Evolutionary conservation across 2,329 filamentous ascomycete species (phyloP), one percentile per base, ranked within the genome.

Genomic region (Botrytis paeoniae): DNA sequence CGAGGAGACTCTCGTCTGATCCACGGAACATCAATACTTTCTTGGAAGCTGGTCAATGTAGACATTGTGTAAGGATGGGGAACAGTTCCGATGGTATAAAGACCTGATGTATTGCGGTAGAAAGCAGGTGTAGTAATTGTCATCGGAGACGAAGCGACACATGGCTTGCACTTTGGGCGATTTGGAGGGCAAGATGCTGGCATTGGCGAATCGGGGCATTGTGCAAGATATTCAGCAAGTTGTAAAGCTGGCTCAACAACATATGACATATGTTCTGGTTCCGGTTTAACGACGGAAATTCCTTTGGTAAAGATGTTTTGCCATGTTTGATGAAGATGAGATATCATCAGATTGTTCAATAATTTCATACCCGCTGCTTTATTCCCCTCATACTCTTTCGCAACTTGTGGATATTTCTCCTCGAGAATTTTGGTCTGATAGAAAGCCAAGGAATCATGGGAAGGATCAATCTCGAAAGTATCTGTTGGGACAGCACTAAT

Each of bases 31-130:
- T 91, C 91, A 66, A 93, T 84, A 2, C 86, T 83, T 3, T 89
- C 85, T 59, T 88, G 86, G 73, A 89, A 86, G 75, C 89, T 86
- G 73, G 89, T 86, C 29, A 98, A 85, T 20, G 89, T 88, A 71
- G 90, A 88, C 60, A 94, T 86, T 1, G 95, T 98, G 84, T 94
- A 97, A 0, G 96, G 96, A 81, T 99, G 96, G 0, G 95, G 95
- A 20, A 98, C 91, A 0, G 91, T 93, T 74, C 92, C 94, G 75
- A 99, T 93, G 4, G 92, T 94, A 84, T 94, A 98, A 25, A 92
- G 80, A 1, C 85, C 86, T 22, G 91, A 90, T 7, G 86, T 87
- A 81, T 98, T 97, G 72, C 87, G 87, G 82, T 93, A 96, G 29
- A 86, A 83, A 4, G 87, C 83, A 4, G 90, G 88, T 0, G 90